A percentile compares a stretch with the other conserved stretches of the same genome.
Evolutionary conservation across 2,329 filamentous ascomycete genomes (phyloP).

Genomic region (Ilyonectria destructans): DNA sequence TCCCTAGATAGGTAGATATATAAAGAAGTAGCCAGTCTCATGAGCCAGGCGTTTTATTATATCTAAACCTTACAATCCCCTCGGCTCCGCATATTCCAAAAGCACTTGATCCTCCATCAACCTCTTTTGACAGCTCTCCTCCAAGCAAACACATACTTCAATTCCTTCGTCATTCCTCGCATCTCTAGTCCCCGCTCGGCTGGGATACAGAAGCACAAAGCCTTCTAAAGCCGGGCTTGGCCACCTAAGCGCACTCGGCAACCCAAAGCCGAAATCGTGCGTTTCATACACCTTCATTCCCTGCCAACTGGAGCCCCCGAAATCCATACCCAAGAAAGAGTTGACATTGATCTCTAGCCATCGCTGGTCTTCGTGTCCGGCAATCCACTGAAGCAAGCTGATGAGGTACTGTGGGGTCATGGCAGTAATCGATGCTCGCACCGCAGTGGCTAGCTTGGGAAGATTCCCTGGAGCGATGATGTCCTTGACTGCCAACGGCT

Average conservation of each 20-base stretch:
- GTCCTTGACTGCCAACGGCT: constrained; percentile 17
- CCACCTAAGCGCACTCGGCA: constrained; percentile 25
- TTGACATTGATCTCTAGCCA: constrained; percentile 24
- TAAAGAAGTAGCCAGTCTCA: too few relatives aligned
- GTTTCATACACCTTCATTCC: constrained; percentile 23
- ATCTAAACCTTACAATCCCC: background rate
- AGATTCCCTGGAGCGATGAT: constrained; percentile 12
- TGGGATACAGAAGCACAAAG: constrained; percentile 28
- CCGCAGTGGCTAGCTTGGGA: constrained; percentile 3
- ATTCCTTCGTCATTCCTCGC: constrained; percentile 19
- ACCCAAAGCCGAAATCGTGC: constrained; percentile 36
- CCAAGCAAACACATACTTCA: constrained; percentile 29
- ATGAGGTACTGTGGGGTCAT: constrained; percentile 19
- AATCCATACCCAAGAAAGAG: constrained; percentile 17
- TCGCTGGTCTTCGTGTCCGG: background rate
- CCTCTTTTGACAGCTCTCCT: constrained; percentile 19
- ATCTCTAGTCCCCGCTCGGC: background rate
- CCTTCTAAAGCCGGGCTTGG: constrained; percentile 27
- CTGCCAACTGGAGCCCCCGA: constrained; percentile 32
- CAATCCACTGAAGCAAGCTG: constrained; percentile 23
- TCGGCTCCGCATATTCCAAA: constrained; percentile 9
- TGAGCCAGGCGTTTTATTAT: too few relatives aligned
- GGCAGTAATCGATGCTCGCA: constrained; percentile 28
- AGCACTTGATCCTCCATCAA: constrained; percentile 27
- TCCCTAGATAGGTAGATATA: too few relatives aligned